Conservation (phyloP, 768 basidiomycete genomes). For the Dendrothele bispora region DNA sequence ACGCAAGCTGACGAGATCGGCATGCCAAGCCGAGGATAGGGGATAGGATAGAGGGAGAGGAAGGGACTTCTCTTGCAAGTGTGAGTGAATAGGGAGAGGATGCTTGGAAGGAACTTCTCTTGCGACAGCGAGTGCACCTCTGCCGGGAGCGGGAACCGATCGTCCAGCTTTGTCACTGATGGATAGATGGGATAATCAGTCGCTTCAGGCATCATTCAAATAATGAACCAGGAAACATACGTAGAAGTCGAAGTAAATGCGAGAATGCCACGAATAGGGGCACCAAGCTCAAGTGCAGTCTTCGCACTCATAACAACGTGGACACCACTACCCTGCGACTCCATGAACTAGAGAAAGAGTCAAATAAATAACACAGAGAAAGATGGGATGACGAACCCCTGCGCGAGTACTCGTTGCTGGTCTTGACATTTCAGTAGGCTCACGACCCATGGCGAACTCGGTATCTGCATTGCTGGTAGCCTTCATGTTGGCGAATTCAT, state of each 20-base stretch:
- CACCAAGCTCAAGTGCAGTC: conserved; percentile 92
- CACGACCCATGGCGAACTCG: conserved; percentile 98
- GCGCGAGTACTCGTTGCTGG: conserved; percentile 95
- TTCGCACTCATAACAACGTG: conserved; percentile 97
- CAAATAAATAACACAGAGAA: conserved; percentile 8
- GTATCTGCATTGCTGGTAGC: conserved; percentile 96
- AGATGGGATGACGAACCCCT: conserved; percentile 56
- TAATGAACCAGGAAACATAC: conserved; percentile 43
- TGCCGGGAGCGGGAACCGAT: conserved; percentile 95
- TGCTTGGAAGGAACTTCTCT: conserved; percentile 80
- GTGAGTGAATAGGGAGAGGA: conserved; percentile 72
- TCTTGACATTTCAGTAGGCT: conserved; percentile 98
- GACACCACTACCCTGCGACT: conserved; percentile 93
- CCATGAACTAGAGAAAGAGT: conserved; percentile 74
- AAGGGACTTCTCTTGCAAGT: too few relatives aligned
- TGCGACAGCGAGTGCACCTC: conserved; percentile 87
- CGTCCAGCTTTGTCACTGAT: conserved; percentile 96
- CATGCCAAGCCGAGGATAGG: conserved; percentile 85
- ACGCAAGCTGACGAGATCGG: conserved; percentile 89
- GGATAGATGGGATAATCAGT: conserved; percentile 9
- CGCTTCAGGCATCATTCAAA: neutral
- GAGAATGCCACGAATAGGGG: conserved; percentile 89
- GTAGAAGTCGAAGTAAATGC: conserved; percentile 96
- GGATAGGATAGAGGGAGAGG: too few relatives aligned
- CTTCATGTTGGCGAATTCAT: conserved; percentile 99